Conservation (phyloP, 805 yeast species). For the Starmerella kuoi region DNA sequence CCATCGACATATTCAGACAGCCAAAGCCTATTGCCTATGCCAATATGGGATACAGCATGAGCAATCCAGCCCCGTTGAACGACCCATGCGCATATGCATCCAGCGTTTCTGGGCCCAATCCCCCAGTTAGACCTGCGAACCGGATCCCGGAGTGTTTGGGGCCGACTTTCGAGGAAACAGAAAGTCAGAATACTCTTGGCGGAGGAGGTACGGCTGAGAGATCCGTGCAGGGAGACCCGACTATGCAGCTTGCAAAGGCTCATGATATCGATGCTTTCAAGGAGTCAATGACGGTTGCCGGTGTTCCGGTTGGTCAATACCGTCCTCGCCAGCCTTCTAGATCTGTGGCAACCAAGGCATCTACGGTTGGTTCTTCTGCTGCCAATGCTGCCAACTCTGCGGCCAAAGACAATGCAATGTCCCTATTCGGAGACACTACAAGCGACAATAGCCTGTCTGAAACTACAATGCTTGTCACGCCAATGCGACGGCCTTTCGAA, state of each 20-base stretch:
- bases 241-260: conserved; percentile 5
- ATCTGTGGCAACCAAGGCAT: too few species aligned
- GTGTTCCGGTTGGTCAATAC: conserved; percentile 9
- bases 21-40: conserved; percentile 24
- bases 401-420: not conserved
- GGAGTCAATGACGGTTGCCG: conserved; percentile 4
- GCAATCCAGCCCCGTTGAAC: conserved; percentile 16
- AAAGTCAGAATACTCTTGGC: conserved; percentile 6
- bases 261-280: conserved; percentile 9
- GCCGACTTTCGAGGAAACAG: conserved; percentile 27
- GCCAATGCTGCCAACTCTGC: not conserved
- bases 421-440: not conserved
- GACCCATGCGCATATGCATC: conserved; percentile 25
- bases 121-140: conserved; percentile 20
- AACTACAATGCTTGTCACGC: conserved; percentile 5
- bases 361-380: too few species aligned
- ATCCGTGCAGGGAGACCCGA: conserved; percentile 12
- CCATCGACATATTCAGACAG: conserved; percentile 20
- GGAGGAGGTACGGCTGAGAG: not conserved
- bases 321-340: conserved; percentile 7
- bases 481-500: conserved; percentile 8
- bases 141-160: conserved; percentile 22
- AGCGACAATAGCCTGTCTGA: not conserved
- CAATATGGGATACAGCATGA: conserved; percentile 24
- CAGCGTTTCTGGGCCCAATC: conserved; percentile 21